phyloP scores from a whole-genome alignment of 768 basidiomycete species.

The Lentinula sp. region DNA sequence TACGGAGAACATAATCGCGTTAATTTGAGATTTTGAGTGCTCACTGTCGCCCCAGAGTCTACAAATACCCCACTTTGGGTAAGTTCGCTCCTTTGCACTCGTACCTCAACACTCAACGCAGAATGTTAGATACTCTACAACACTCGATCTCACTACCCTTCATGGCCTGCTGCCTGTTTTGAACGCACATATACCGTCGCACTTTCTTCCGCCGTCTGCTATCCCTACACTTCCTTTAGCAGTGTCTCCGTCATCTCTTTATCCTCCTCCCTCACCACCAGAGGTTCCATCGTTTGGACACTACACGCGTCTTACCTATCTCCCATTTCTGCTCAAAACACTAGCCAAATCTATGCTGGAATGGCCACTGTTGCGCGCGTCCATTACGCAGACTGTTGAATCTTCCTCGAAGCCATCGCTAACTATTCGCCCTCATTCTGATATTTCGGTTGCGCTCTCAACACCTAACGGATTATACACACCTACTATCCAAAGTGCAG shows the following conservation, averaged over 20 bases:
- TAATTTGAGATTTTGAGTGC: background rate
- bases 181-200: slow-evolving; percentile 63
- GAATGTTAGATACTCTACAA: slow-evolving; percentile 57
- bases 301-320: slow-evolving; percentile 68
- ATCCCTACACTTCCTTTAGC: slow-evolving; percentile 18
- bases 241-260: slow-evolving; percentile 20
- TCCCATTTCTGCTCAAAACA: slow-evolving; percentile 80
- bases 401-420: slow-evolving; percentile 52
- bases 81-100: slow-evolving; percentile 13
- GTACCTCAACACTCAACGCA: slow-evolving; percentile 1
- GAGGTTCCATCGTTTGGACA: slow-evolving; percentile 44
- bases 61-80: slow-evolving; percentile 84
- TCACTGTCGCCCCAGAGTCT: slow-evolving; percentile 50
- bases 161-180: slow-evolving; percentile 56
- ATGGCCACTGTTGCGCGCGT: slow-evolving; percentile 80
- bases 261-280: slow-evolving; percentile 35
- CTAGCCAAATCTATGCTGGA: slow-evolving; percentile 75
- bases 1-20: slow-evolving; percentile 16
- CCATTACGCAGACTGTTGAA: slow-evolving; percentile 47
- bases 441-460: slow-evolving; percentile 72
- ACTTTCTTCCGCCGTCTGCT: slow-evolving; percentile 38
- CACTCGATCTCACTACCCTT: slow-evolving; percentile 67
- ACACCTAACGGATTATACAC: slow-evolving; percentile 83
- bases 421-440: slow-evolving; percentile 66
- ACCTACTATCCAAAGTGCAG: slow-evolving; percentile 55